phyloP scores from a whole-genome alignment of 1,139 yeast genomes.

The Candida pseudoviswanathii region DNA sequence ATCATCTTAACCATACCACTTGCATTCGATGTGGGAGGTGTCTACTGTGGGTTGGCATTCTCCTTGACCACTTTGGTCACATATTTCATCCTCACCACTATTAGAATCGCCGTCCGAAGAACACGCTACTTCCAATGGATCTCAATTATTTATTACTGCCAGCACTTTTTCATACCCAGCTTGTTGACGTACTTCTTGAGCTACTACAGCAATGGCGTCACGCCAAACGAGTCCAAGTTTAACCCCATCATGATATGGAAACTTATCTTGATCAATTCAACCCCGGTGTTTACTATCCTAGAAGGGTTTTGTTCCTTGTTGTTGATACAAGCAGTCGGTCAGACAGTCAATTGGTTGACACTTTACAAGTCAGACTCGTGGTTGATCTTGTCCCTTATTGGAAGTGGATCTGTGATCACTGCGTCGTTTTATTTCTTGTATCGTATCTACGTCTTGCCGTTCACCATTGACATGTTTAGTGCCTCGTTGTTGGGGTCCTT shows the following conservation, averaged over 20 bases:
- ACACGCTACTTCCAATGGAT: conserved; percentile 52
- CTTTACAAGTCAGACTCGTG: conserved; percentile 70
- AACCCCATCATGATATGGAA: conserved; percentile 56
- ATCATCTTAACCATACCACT: conserved; percentile 85
- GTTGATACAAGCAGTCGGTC: conserved; percentile 89
- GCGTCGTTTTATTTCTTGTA: conserved; percentile 77
- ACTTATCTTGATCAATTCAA: conserved; percentile 68
- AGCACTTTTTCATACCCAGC: conserved; percentile 83
- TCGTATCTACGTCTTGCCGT: conserved; percentile 75
- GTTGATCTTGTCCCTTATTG: conserved; percentile 73
- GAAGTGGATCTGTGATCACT: conserved; percentile 76
- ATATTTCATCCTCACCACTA: conserved; percentile 72
- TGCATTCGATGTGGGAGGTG: conserved; percentile 95
- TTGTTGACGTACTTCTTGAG: conserved; percentile 73
- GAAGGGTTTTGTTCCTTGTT: conserved; percentile 93
- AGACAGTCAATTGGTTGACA: conserved; percentile 75
- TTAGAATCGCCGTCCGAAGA: conserved; percentile 58
- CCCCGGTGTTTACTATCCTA: conserved; percentile 82
- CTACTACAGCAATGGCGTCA: conserved; percentile 26
- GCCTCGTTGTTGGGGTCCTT: conserved; percentile 87
- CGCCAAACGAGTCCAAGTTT: conserved; percentile 9
- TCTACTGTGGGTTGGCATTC: conserved; percentile 83
- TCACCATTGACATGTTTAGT: conserved; percentile 70
- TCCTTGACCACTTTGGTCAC: conserved; percentile 72
- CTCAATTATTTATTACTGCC: conserved; percentile 71